A percentile compares a stretch with the other conserved stretches of the same genome.
phyloP scores from a whole-genome alignment of 805 yeast genomes.

The Candida endomychidarum region DNA sequence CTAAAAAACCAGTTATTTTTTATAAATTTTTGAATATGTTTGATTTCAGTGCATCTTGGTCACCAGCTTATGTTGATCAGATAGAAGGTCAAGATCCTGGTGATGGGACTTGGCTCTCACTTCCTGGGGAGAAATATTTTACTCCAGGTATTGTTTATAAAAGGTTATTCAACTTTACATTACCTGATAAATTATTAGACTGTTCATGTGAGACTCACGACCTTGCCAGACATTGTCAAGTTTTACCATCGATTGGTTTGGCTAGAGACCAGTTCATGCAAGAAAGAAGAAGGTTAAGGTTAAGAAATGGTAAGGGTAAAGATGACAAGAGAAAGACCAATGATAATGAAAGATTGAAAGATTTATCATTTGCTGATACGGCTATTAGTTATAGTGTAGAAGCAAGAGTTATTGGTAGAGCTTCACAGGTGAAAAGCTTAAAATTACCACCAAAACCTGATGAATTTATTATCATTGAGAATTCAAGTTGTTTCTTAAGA shows the following conservation, averaged over 20 bases:
- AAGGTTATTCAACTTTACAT: conserved; percentile 38
- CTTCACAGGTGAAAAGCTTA: conserved; percentile 28
- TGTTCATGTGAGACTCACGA: conserved; percentile 35
- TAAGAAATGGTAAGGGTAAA: conserved; percentile 21
- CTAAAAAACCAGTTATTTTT: conserved; percentile 16
- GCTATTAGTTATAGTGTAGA: conserved; percentile 36
- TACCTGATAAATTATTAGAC: conserved; percentile 39
- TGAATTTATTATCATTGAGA: conserved; percentile 35
- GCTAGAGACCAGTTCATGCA: conserved; percentile 26
- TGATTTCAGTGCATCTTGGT: conserved; percentile 45
- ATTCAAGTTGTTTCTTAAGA: conserved; percentile 27
- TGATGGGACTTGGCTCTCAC: conserved; percentile 29
- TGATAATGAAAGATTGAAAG: conserved; percentile 19
- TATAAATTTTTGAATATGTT: conserved; percentile 41
- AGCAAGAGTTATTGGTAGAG: conserved; percentile 39
- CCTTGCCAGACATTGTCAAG: conserved; percentile 33
- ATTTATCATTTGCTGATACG: conserved; percentile 33
- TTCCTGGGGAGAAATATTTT: conserved; percentile 27
- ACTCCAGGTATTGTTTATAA: conserved; percentile 35
- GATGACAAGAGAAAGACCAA: background rate
- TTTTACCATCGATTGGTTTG: conserved; percentile 39
- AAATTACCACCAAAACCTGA: conserved; percentile 20
- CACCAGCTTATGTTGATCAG: conserved; percentile 30
- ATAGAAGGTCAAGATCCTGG: conserved; percentile 26
- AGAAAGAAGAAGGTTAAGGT: conserved; percentile 25